phyloP scores from a whole-genome alignment of 257 asterid genomes.

The Jacaranda mimosifolia region DNA sequence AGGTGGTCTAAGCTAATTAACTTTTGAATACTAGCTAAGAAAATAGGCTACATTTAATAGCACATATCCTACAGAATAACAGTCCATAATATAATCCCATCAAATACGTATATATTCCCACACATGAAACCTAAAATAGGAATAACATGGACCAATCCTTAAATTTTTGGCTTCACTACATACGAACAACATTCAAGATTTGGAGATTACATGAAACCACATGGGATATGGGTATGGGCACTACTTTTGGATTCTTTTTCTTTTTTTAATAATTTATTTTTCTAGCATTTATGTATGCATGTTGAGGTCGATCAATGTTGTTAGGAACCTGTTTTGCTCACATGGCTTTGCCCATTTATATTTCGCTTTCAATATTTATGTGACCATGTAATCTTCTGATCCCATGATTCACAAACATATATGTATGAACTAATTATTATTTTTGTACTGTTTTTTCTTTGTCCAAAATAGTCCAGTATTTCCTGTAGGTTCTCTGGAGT shows the following conservation, averaged over 20 bases:
- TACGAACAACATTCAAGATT: conserved; percentile 30
- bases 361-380: conserved; percentile 37
- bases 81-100: conserved; percentile 14
- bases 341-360: conserved; percentile 51
- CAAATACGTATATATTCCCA: conserved; percentile 23
- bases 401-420: conserved; percentile 45
- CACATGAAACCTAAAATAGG: conserved; percentile 17
- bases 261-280: neutral
- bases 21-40: too few relatives aligned
- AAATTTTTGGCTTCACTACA: conserved; percentile 32
- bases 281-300: conserved; percentile 13
- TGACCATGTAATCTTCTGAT: conserved; percentile 34
- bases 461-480: neutral
- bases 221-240: conserved; percentile 48
- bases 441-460: conserved; percentile 32
- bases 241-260: too few relatives aligned
- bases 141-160: conserved; percentile 30
- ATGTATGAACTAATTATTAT: conserved; percentile 4
- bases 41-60: neutral
- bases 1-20: too few relatives aligned
- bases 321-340: conserved; percentile 51
- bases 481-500: neutral
- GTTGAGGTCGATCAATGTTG: conserved; percentile 39
- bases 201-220: conserved; percentile 36
- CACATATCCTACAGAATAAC: conserved; percentile 9